Conservation (phyloP, 2,329 filamentous ascomycete genomes). For the Plectosphaerella sp. region DNA sequence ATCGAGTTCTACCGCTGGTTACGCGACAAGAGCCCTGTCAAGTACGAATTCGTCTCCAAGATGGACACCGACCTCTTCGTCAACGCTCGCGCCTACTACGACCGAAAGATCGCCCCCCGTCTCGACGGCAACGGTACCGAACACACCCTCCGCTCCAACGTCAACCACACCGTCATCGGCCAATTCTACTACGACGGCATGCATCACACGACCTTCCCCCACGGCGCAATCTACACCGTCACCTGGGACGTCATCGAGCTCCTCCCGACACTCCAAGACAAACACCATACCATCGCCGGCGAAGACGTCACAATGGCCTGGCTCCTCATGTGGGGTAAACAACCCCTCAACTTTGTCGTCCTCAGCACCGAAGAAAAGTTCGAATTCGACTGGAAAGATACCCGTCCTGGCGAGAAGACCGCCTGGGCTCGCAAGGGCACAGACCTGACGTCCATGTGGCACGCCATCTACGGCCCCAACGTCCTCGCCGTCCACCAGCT, state of each 20-base stretch:
- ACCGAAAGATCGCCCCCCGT: conserved; percentile 18
- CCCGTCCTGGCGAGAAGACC: conserved; percentile 16
- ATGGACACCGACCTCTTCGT: conserved; percentile 26
- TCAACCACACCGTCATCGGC: conserved; percentile 21
- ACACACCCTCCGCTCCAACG: conserved; percentile 5
- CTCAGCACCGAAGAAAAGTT: conserved; percentile 21
- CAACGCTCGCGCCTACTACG: conserved; percentile 24
- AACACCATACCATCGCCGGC: conserved; percentile 18
- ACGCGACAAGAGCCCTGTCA: conserved; percentile 7
- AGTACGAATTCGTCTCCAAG: conserved; percentile 25
- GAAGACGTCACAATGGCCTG: conserved; percentile 23
- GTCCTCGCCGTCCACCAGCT: conserved; percentile 21
- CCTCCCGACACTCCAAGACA: conserved; percentile 18
- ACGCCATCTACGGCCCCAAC: conserved; percentile 17
- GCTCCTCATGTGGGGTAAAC: conserved; percentile 18
- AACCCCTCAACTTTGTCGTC: conserved; percentile 29
- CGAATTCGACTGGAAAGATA: conserved; percentile 21
- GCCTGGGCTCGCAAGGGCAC: conserved; percentile 20
- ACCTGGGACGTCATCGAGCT: conserved; percentile 26
- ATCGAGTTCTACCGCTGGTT: conserved; percentile 27
- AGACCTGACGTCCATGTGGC: conserved; percentile 16
- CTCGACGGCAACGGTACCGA: conserved; percentile 11
- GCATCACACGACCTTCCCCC: conserved; percentile 20
- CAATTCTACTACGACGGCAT: conserved; percentile 19
- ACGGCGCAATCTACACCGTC: conserved; percentile 26